Conservation (phyloP, 2,329 filamentous ascomycete genomes). For the Epichloe gansuensis region DNA sequence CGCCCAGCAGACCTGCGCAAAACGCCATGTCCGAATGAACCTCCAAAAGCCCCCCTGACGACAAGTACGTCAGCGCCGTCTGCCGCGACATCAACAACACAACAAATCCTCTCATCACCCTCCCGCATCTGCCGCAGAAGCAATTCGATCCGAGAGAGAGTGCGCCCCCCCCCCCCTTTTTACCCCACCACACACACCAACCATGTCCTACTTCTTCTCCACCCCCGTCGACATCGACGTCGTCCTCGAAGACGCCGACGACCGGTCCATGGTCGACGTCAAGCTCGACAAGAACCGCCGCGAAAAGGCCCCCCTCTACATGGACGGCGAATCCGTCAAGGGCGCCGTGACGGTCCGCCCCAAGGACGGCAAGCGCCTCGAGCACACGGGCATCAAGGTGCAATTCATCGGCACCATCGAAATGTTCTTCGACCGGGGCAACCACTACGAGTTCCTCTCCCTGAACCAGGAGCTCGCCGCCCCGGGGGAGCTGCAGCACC, state of each 20-base stretch:
- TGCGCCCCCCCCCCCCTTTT: neutral
- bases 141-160: neutral
- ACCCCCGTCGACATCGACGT: constrained; percentile 98
- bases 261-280: constrained; percentile 89
- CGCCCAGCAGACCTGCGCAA: too few relatives aligned
- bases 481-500: constrained; percentile 96
- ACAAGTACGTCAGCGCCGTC: too few relatives aligned
- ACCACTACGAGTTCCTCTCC: constrained; percentile 98
- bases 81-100: neutral
- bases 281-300: constrained; percentile 97
- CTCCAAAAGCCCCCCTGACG: too few relatives aligned
- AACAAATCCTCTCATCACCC: neutral
- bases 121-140: neutral
- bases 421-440: constrained; percentile 99
- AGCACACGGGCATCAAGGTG: constrained; percentile 98
- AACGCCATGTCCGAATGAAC: too few relatives aligned
- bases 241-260: constrained; percentile 88
- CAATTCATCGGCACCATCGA: constrained; percentile 99
- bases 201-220: constrained; percentile 96
- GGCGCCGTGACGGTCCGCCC: constrained; percentile 88
- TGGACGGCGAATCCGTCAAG: constrained; percentile 97
- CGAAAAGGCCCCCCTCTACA: constrained; percentile 92
- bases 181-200: constrained; percentile 9
- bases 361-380: constrained; percentile 94
- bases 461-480: constrained; percentile 93